Percentiles rank a stretch among this genome's conserved stretches.
Evolutionary conservation across 2,329 filamentous ascomycete genomes (phyloP).

Genomic region (Hyphodiscus sp.): DNA sequence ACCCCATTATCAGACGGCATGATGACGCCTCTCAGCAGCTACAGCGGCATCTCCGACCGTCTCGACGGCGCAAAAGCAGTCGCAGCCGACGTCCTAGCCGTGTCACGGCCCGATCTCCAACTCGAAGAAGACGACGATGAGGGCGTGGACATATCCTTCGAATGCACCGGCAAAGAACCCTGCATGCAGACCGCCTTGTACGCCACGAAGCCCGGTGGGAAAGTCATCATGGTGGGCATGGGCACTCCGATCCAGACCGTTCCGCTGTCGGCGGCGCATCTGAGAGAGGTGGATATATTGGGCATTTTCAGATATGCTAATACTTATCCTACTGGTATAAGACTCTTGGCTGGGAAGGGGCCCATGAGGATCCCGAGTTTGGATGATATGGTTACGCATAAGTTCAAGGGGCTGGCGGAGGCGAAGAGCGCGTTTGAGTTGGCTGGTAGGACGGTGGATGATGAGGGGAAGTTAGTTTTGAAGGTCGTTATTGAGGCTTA

Average conservation of each 20-base stretch:
- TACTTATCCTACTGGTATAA: constrained; percentile 67
- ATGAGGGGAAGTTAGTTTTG: constrained; percentile 60
- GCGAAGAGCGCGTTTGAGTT: constrained; percentile 62
- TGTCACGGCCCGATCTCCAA: constrained; percentile 22
- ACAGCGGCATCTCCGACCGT: constrained; percentile 34
- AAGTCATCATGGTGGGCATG: constrained; percentile 74
- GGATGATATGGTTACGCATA: constrained; percentile 67
- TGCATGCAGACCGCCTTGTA: constrained; percentile 73
- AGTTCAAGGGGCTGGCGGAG: constrained; percentile 57
- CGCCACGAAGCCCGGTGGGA: constrained; percentile 62
- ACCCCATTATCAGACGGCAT: constrained; percentile 34
- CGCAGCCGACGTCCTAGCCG: constrained; percentile 43
- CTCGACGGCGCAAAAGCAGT: constrained; percentile 45
- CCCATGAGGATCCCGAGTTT: constrained; percentile 51
- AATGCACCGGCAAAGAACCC: constrained; percentile 69
- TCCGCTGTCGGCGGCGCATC: constrained; percentile 63
- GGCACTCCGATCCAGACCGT: constrained; percentile 70
- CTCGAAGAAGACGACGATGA: constrained; percentile 47
- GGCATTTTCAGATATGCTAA: constrained; percentile 74
- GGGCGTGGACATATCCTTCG: constrained; percentile 65
- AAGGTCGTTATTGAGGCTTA: constrained; percentile 62
- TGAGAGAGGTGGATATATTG: constrained; percentile 72
- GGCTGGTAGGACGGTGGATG: constrained; percentile 61
- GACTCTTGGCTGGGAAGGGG: constrained; percentile 44
- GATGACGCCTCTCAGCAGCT: constrained; percentile 37